These are phyloP conservation scores for Asterochloris sp. DNA, from an alignment of 139 green algal genomes.

Conservation along the genomic window DNA sequence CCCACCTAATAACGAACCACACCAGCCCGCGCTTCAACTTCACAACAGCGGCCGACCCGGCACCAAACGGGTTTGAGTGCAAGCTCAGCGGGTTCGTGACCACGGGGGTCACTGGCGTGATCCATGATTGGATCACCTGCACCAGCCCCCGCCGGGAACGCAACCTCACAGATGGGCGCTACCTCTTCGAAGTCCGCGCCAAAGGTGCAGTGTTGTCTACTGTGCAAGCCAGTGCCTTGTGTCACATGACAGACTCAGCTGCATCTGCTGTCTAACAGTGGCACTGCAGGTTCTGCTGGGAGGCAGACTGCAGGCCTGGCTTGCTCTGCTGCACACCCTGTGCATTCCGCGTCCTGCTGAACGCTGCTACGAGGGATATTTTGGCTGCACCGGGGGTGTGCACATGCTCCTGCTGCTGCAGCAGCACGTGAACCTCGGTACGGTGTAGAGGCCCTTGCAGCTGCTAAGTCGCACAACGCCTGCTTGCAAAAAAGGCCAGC, in stretches of 20 bases:
- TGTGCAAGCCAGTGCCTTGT: neutral
- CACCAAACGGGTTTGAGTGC: constrained; percentile 16
- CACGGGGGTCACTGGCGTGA: neutral
- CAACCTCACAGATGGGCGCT: constrained; percentile 36
- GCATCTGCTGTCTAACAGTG: neutral
- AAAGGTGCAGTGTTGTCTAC: neutral
- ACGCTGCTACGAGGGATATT: neutral
- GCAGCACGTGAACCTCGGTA: too few relatives aligned
- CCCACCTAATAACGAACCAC: neutral
- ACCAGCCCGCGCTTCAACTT: constrained; percentile 36
- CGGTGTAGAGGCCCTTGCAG: too few relatives aligned
- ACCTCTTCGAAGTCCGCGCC: constrained; percentile 51
- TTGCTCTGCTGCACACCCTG: neutral
- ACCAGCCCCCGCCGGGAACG: constrained; percentile 13
- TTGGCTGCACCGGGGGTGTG: too few relatives aligned
- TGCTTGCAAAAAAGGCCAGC: neutral
- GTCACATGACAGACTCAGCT: neutral
- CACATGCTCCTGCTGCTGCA: too few relatives aligned
- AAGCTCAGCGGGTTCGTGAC: constrained; percentile 5
- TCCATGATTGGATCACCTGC: constrained; percentile 33
- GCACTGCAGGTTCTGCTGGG: neutral
- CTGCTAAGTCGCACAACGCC: neutral
- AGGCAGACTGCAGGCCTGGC: neutral
- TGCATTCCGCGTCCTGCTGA: neutral
- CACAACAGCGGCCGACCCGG: neutral